phyloP scores from a whole-genome alignment of 2,329 filamentous ascomycete species.

The Thielaviopsis euricoi region DNA sequence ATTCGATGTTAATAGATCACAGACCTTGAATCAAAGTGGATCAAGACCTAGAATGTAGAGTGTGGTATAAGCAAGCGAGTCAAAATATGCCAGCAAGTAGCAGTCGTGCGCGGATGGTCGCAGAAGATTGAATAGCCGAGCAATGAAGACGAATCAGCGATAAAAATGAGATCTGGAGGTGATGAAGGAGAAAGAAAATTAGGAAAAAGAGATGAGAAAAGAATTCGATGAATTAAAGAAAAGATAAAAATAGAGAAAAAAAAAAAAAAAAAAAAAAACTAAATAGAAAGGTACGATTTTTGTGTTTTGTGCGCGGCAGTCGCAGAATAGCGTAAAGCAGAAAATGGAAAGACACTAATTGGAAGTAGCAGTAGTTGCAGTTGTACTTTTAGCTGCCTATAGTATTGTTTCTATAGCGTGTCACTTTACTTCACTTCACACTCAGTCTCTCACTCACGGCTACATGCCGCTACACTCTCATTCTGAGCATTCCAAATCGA shows the following conservation, averaged over 20 bases:
- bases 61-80: not conserved
- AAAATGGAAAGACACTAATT: too few relatives aligned
- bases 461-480: too few relatives aligned
- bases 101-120: not conserved
- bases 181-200: not conserved
- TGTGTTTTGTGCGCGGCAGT: too few relatives aligned
- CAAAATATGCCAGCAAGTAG: not conserved
- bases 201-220: not conserved
- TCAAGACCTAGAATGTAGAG: not conserved
- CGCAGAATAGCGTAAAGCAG: too few relatives aligned
- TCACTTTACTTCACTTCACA: too few relatives aligned
- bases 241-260: not conserved
- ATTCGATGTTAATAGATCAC: not conserved
- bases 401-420: too few relatives aligned
- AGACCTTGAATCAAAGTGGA: not conserved
- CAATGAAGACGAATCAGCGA: not conserved
- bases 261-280: not conserved
- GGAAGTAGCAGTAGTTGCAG: too few relatives aligned
- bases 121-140: not conserved
- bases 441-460: too few relatives aligned
- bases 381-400: too few relatives aligned
- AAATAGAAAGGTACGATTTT: not conserved
- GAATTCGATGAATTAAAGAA: too few relatives aligned
- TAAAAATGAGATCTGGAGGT: not conserved
- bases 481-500: too few relatives aligned